These are phyloP conservation scores for Camellia granthamiana DNA, from an alignment of 148 eudicot genomes.

Conservation along the genomic window DNA sequence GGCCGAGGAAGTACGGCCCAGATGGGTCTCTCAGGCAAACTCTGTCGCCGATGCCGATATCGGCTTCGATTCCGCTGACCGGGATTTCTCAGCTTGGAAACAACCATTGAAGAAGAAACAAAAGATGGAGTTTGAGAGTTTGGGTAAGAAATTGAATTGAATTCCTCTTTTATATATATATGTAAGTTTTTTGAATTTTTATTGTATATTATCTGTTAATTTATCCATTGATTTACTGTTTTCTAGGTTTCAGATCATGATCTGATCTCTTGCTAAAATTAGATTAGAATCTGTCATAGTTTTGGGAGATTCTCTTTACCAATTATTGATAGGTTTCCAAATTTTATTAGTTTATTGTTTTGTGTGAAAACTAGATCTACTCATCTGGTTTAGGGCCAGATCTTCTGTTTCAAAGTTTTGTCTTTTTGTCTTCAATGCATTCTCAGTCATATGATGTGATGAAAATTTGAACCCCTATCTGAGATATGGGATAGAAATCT, in stretches of 20 bases:
- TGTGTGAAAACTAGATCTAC: conserved; percentile 8
- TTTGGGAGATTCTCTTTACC: conserved; percentile 4
- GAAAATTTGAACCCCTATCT: no score
- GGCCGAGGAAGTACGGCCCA: conserved; percentile 83
- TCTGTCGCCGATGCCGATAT: conserved; percentile 89
- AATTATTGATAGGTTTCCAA: conserved; percentile 3
- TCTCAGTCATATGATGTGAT: no score
- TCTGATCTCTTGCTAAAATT: conserved; percentile 4
- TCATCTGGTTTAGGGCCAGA: neutral
- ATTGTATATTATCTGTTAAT: neutral
- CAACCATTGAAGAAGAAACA: conserved; percentile 64
- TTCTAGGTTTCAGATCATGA: neutral
- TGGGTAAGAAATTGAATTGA: conserved; percentile 36
- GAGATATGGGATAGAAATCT: no score
- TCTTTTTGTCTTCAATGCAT: no score
- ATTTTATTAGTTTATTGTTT: neutral
- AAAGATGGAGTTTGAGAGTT: conserved; percentile 50
- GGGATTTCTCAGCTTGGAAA: conserved; percentile 86
- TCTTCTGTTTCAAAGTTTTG: no score
- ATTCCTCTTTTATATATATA: neutral
- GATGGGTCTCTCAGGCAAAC: conserved; percentile 54
- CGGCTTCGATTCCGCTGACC: conserved; percentile 83
- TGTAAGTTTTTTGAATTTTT: neutral
- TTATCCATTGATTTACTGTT: conserved; percentile 1
- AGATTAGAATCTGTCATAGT: neutral